Base-by-base conservation (phyloP, 2,329 filamentous ascomycete species). In the Trichophyton verrucosum region DNA sequence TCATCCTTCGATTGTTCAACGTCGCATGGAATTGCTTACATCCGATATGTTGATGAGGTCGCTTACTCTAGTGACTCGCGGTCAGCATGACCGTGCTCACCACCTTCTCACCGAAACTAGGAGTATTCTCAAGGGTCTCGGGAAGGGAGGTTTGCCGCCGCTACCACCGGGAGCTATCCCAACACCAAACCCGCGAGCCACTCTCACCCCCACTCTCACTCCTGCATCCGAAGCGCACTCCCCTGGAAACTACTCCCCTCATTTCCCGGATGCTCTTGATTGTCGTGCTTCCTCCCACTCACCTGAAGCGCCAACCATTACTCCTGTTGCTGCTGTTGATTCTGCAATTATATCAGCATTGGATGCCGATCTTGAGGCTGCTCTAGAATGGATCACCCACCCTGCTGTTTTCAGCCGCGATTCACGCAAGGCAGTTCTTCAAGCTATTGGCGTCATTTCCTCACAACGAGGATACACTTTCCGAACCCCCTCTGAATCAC, bases 1-100 rank as follows among this genome's bases (percentile, higher is more conserved):
- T 53, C 94, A 97, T 71, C 91, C 94, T 3, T 89, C 87, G 64
- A 91, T 99, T 62, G 92, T 99, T 5, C 94, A 99, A 75, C 84
- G 94, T 46, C 87, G 94, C 53, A 99, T 99, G 94, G 94, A 99
- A 74, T 80, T 99, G 33, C 82, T 99, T 59, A 97, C 94, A 1
- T 97, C 92, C 1, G 94, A 99, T 72, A 99, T 99, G 94, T 82
- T 99, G 64, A 95, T 90, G 6, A 82, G 94, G 62, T 91, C 94
- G 13, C 78, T 99, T 63, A 96, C 91, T 0, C 82, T 99, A 20
- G 91, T 97, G 20, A 89, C 89, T 63, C 85, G 91, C 42, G 90
- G 89, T 38, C 92, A 97, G 74, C 89, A 96, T 71, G 94, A 99
- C 69, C 87, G 91, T 40, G 94, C 91, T 0, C 88, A 95, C 67